Evolutionary conservation across 2,329 filamentous ascomycete genomes (phyloP).

Genomic region (Byssoonygena ceratinophila): DNA sequence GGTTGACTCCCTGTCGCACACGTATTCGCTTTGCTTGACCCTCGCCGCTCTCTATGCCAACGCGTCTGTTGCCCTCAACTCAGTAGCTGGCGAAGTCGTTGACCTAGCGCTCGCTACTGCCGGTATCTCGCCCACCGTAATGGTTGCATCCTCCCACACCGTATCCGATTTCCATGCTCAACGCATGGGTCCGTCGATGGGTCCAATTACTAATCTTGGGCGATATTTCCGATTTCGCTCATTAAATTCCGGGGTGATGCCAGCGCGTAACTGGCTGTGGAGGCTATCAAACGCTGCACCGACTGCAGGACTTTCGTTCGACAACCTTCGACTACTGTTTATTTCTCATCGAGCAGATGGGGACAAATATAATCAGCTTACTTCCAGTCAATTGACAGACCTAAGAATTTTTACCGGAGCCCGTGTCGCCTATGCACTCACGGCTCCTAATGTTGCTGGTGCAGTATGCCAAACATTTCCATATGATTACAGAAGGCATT

Average conservation of each 20-base stretch:
- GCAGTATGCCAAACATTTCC: conserved; percentile 77
- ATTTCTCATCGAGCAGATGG: conserved; percentile 62
- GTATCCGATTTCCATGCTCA: conserved; percentile 57
- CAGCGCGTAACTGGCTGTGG: conserved; percentile 52
- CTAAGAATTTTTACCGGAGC: conserved; percentile 70
- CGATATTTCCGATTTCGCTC: conserved; percentile 62
- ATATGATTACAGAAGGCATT: conserved; percentile 64
- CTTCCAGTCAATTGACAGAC: conserved; percentile 62
- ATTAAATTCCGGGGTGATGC: conserved; percentile 65
- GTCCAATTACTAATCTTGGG: conserved; percentile 54
- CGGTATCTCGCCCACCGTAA: conserved; percentile 67
- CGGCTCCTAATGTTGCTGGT: conserved; percentile 72
- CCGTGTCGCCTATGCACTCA: conserved; percentile 74
- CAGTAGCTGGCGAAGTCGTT: conserved; percentile 63
- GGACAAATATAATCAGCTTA: conserved; percentile 51
- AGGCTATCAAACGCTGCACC: conserved; percentile 30
- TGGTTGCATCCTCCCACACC: conserved; percentile 66
- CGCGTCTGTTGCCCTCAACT: conserved; percentile 76
- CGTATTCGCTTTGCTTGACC: conserved; percentile 68
- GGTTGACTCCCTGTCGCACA: conserved; percentile 67
- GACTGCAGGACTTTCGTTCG: conserved; percentile 37
- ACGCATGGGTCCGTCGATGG: conserved; percentile 49
- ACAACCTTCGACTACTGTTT: conserved; percentile 71
- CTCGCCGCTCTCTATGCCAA: conserved; percentile 76
- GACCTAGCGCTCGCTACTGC: conserved; percentile 64